These are phyloP conservation scores for Exophiala dermatitidis DNA, from an alignment of 2,329 filamentous ascomycete genomes.

Conservation along the genomic window DNA sequence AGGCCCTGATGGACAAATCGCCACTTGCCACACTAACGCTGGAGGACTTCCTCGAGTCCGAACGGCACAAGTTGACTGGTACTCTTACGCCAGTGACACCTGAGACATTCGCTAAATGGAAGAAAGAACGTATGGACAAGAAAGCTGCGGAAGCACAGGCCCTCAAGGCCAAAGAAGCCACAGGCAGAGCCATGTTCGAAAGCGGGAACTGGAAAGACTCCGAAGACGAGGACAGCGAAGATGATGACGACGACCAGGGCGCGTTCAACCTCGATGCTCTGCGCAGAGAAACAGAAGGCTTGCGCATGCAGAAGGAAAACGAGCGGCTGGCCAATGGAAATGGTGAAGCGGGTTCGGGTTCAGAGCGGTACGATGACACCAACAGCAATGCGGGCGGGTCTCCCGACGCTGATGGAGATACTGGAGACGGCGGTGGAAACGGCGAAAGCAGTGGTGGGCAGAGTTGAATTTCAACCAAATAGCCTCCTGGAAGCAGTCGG, in stretches of 20 bases:
- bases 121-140: conserved; percentile 88
- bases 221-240: conserved; percentile 55
- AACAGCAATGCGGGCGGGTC: conserved; percentile 9
- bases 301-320: conserved; percentile 69
- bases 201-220: conserved; percentile 80
- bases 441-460: conserved; percentile 11
- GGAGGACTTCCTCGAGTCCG: conserved; percentile 94
- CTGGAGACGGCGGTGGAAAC: conserved; percentile 10
- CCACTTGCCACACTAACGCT: conserved; percentile 89
- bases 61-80: conserved; percentile 89
- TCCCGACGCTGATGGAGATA: conserved; percentile 13
- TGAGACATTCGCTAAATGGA: conserved; percentile 93
- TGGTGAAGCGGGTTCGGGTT: conserved; percentile 25
- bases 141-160: conserved; percentile 91
- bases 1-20: conserved; percentile 91
- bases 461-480: conserved; percentile 1
- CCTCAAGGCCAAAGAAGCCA: conserved; percentile 86
- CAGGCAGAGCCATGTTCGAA: conserved; percentile 90
- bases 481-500: not conserved
- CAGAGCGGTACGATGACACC: conserved; percentile 15
- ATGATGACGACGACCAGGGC: conserved; percentile 49
- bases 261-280: conserved; percentile 76
- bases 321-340: conserved; percentile 49
- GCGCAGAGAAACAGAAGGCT: conserved; percentile 72
- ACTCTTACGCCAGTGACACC: conserved; percentile 87